A percentile compares a stretch with the other conserved stretches of the same genome.
These are phyloP conservation scores for Dactylellina parvicollis DNA, from an alignment of 2,329 filamentous ascomycete species.

Conservation along the genomic window DNA sequence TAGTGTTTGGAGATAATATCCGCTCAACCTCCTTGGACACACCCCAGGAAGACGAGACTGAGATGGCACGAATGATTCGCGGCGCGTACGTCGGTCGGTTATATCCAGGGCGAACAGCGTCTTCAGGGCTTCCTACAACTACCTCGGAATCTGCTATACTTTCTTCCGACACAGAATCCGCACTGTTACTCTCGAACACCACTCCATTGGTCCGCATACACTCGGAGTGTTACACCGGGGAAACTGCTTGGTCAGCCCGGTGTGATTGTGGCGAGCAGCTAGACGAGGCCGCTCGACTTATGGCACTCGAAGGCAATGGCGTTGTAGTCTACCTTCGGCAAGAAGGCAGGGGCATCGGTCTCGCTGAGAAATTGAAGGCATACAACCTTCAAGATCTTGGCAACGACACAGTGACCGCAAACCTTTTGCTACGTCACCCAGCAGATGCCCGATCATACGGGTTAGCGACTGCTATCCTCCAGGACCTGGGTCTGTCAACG, in stretches of 20 bases:
- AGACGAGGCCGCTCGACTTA: conserved; percentile 92
- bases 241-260: conserved; percentile 96
- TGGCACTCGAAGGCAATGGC: conserved; percentile 78
- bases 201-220: conserved; percentile 90
- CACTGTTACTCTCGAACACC: conserved; percentile 28
- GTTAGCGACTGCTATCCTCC: conserved; percentile 91
- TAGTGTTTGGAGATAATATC: conserved; percentile 91
- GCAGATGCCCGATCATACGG: conserved; percentile 95
- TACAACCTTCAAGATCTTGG: conserved; percentile 98
- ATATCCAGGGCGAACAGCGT: conserved; percentile 80
- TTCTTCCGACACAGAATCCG: conserved; percentile 12
- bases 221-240: conserved; percentile 97
- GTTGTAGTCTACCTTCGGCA: conserved; percentile 96
- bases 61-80: conserved; percentile 90
- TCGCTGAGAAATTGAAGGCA: conserved; percentile 95
- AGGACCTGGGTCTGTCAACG: conserved; percentile 81
- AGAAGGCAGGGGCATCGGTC: conserved; percentile 92
- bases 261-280: conserved; percentile 98
- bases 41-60: conserved; percentile 78
- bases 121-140: conserved; percentile 13
- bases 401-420: conserved; percentile 97
- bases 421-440: conserved; percentile 86
- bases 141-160: conserved; percentile 8
- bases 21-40: conserved; percentile 77
- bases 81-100: conserved; percentile 91